phyloP scores from a whole-genome alignment of 192 early-diverging fungal species.

The Geranomyces michiganensis region DNA sequence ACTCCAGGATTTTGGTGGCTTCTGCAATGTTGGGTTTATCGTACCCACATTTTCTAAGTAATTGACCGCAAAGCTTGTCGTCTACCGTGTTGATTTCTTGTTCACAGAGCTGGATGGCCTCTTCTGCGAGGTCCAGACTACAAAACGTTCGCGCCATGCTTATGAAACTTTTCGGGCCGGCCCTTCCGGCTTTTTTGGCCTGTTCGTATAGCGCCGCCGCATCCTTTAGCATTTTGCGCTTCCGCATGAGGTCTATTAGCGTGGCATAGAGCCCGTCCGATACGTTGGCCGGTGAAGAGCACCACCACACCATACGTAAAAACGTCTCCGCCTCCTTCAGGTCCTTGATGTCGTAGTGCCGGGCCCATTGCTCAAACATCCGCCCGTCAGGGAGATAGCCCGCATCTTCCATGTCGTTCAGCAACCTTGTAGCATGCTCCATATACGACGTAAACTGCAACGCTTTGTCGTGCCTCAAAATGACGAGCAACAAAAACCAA shows the following conservation, averaged over 20 bases:
- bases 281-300: not conserved
- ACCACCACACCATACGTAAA: slow-evolving; percentile 27
- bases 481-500: slow-evolving; percentile 11
- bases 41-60: slow-evolving; percentile 3
- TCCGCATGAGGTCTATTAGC: slow-evolving; percentile 15
- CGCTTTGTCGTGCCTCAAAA: not conserved
- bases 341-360: slow-evolving; percentile 7
- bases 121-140: not conserved
- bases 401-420: slow-evolving; percentile 19
- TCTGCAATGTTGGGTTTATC: not conserved
- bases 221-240: not conserved
- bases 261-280: slow-evolving; percentile 23
- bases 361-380: slow-evolving; percentile 21
- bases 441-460: not conserved
- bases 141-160: slow-evolving; percentile 1
- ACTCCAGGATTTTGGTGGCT: not conserved
- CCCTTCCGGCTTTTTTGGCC: not conserved
- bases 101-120: slow-evolving; percentile 4
- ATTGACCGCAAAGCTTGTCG: not conserved
- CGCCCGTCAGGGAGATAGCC: not conserved
- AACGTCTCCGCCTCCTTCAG: slow-evolving; percentile 20
- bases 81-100: not conserved
- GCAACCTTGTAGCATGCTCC: slow-evolving; percentile 5
- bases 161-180: not conserved
- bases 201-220: not conserved